Evolutionary conservation across 164 flowering plant species (phyloP), one percentile per base, ranked within the genome.

Genomic region (Berberis thunbergii): DNA sequence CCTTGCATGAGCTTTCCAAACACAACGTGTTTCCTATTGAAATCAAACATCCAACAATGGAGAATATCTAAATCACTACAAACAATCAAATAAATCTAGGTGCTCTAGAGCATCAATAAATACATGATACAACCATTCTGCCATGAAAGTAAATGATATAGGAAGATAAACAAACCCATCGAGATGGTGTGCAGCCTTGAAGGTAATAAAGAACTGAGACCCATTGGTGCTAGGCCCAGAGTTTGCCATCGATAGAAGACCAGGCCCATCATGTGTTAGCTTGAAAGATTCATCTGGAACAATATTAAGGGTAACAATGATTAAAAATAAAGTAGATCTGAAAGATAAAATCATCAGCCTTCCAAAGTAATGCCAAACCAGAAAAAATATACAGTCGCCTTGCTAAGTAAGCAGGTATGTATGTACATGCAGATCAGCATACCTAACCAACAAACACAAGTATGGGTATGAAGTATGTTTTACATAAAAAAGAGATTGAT

Each of bases 1-100:
- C 99, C 97, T 64, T 84, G 75, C 57, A 91, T 83, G 68, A 95
- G 88, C 77, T 87, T 89, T 59, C 99, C 99, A 78, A 95, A 89
- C 4, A 88, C 96, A 59, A 86, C 82, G 74, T 74, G 74, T 73
- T 85, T 87, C 81, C 99, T 95, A 86, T 71, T 41, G 65, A 63
- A 56, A 48, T 41, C 12, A 45, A 41, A 41, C 43, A 50, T 43
- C 38, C 40, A 6, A 4, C 41, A 26, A 9, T 46, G 1, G 26
- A 4, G 5, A 13, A 4, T 7, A 2, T 46, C n/a, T 7, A 41
- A 57, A 40, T 7, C 2, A 26, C 44, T 41, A 57, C n/a, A 5
- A 40, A 57, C 60, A 10, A 52, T 52, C 26, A 26, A 26, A 26
- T 26, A 26, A 26, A 26, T 26, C 26, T 26, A 26, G 26, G 26